Conservation (phyloP, 139 green algal species). For the Haematococcus sp. region DNA sequence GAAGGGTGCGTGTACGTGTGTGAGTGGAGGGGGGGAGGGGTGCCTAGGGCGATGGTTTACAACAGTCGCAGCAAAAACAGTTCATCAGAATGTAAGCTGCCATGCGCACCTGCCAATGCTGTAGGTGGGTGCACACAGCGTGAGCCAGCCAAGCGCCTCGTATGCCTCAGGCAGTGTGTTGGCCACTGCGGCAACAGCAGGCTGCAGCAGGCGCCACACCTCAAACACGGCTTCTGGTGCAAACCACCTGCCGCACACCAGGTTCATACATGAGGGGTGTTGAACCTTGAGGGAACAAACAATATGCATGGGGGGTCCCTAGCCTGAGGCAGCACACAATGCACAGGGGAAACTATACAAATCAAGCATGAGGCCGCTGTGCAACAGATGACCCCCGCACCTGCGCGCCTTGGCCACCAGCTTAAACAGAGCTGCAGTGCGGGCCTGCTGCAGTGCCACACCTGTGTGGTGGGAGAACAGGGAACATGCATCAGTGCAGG, state of each 20-base stretch:
- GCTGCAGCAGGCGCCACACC: conserved; percentile 5
- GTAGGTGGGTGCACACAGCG: background rate
- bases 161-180: background rate
- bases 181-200: background rate
- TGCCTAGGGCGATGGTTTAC: too few relatives aligned
- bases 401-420: conserved; percentile 2
- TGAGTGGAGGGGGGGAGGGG: too few relatives aligned
- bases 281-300: background rate
- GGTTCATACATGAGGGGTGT: too few relatives aligned
- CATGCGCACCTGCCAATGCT: conserved; percentile 8
- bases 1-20: too few relatives aligned
- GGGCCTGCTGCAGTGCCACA: background rate
- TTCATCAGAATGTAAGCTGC: too few relatives aligned
- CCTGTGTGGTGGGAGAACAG: background rate
- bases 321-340: background rate
- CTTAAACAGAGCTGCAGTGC: background rate
- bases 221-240: background rate
- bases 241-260: conserved; percentile 6
- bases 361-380: too few relatives aligned
- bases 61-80: too few relatives aligned
- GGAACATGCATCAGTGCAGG: too few relatives aligned
- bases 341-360: too few relatives aligned
- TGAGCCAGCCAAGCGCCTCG: conserved; percentile 11
- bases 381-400: too few relatives aligned
- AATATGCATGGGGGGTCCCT: background rate